phyloP scores from a whole-genome alignment of 306 rosid species.

The Oxytropis ochrocephala region DNA sequence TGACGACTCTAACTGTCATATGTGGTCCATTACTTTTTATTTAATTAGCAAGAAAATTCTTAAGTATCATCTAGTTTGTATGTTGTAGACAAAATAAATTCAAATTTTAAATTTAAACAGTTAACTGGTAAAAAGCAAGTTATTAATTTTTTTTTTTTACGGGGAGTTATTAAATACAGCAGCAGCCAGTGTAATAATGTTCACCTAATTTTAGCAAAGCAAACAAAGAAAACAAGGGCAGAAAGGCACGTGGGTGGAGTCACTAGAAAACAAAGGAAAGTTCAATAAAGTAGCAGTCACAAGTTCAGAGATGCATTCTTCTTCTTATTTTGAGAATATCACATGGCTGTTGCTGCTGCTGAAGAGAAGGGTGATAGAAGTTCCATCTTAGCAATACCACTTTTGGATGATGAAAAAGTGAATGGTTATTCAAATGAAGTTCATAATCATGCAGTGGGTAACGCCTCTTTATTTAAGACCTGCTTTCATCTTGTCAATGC shows the following conservation, averaged over 20 bases:
- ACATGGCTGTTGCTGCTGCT: background rate
- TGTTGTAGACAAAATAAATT: too few species aligned
- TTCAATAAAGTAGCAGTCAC: background rate
- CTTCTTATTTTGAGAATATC: background rate
- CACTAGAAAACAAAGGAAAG: background rate
- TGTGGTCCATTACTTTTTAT: too few species aligned
- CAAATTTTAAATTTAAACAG: too few species aligned
- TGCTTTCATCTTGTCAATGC: conserved; percentile 33
- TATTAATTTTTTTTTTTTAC: too few species aligned
- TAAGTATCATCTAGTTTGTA: too few species aligned
- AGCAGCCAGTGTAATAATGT: too few species aligned
- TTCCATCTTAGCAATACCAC: conserved; percentile 10
- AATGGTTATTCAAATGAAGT: background rate
- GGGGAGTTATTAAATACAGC: too few species aligned
- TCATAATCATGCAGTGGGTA: background rate
- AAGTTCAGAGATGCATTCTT: background rate
- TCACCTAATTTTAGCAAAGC: too few species aligned
- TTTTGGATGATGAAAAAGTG: conserved; percentile 7
- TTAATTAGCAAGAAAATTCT: too few species aligned
- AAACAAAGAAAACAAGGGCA: background rate
- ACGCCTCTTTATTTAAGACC: conserved; percentile 24
- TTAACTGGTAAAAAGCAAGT: too few species aligned
- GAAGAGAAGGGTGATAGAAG: background rate
- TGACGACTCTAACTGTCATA: too few species aligned
- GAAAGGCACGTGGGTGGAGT: background rate